Base-by-base conservation (phyloP, 768 basidiomycete species). In the Russula brevipes region DNA sequence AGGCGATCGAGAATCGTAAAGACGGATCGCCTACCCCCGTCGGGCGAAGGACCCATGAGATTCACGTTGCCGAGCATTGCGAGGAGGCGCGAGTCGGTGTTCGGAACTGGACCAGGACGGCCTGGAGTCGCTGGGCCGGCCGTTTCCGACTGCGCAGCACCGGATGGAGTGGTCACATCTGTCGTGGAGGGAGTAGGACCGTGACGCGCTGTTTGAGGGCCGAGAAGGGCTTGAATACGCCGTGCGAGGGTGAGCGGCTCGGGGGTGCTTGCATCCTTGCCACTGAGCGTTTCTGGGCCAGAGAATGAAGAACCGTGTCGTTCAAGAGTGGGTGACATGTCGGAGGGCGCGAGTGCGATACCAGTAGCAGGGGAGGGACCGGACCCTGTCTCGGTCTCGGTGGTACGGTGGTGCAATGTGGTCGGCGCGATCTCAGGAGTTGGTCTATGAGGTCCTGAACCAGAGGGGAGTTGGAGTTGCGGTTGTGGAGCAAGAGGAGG, bases 31-130 rank as follows among this genome's bases (percentile, higher is more conserved):
- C 76, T 70, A 7, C 78, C 76, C 31, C 75, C 74, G 36, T 74
- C 72, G 5, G 72, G 63, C 19, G 77, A 76, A 11, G 85, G 82
- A 57, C 84, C 85, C 85, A 88, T 87, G n/a, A 83, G 72, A n/a
- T 78, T 74, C 60, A 86, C 79, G 1, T 84, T 82, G 14, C 82
- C 81, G 38, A 89, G 74, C 62, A 82, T 74, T 39, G 77, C 72
- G 47, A 84, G 74, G 39, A 84, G 74, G 55, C 78, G 75, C 4
- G 79, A 72, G 68, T 86, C 85, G 10, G 79, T 70, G 16, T 75
- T 74, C 1, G 73, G 73, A 3, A 73, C 66, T 3, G 79, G 70
- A 6, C 70, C 68, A 0, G 73, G 70, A 46, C 53, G 65, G 7
- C 68, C 44, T 16, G 59, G 58, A 31, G 67, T 57, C 53, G 60